phyloP scores from a whole-genome alignment of 2,329 filamentous ascomycete species.

The Trichoderma breve region DNA sequence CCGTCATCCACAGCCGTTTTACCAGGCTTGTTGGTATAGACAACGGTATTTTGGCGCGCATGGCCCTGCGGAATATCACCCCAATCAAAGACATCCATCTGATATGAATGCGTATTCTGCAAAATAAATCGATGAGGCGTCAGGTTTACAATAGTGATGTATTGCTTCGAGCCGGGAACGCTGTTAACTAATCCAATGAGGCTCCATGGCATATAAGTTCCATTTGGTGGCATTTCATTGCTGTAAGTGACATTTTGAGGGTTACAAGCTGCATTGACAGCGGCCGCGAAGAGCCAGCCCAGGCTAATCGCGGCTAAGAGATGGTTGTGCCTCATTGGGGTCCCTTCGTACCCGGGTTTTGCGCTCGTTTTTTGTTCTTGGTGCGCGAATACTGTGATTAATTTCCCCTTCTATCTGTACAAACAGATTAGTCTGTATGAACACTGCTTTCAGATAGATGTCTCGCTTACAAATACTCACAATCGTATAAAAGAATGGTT shows the following conservation, averaged over 20 bases:
- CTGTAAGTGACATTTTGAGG: conserved; percentile 18
- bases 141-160: conserved; percentile 36
- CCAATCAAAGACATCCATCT: conserved; percentile 35
- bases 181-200: conserved; percentile 5
- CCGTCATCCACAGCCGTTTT: conserved; percentile 28
- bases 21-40: conserved; percentile 26
- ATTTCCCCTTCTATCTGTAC: neutral
- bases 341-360: neutral
- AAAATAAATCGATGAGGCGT: conserved; percentile 34
- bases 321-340: neutral
- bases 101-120: conserved; percentile 31
- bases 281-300: neutral
- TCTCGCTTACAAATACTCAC: neutral
- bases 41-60: conserved; percentile 31
- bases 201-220: conserved; percentile 20
- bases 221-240: conserved; percentile 9
- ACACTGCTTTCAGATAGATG: neutral
- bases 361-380: neutral
- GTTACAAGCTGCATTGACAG: conserved; percentile 2
- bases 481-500: neutral
- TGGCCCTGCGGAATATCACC: conserved; percentile 34
- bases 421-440: neutral
- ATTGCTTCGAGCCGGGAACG: conserved; percentile 26
- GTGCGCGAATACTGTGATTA: neutral
- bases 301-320: neutral